Conservation (phyloP, 2,329 filamentous ascomycete species). For the Epichloe typhina region DNA sequence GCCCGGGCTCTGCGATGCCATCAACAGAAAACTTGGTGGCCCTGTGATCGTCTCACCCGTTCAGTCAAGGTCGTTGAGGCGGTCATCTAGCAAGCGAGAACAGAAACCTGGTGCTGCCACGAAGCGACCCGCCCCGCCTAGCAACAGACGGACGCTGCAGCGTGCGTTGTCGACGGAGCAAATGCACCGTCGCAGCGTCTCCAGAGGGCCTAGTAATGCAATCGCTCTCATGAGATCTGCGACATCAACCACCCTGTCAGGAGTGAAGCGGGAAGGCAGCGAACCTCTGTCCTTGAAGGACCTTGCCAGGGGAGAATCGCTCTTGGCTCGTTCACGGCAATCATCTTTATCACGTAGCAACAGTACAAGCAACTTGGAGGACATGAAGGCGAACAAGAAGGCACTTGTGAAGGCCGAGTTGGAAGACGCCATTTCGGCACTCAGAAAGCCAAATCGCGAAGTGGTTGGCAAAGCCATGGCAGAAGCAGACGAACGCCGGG, state of each 20-base stretch:
- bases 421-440: slow-evolving; percentile 56
- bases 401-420: slow-evolving; percentile 57
- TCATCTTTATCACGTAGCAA: slow-evolving; percentile 25
- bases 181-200: slow-evolving; percentile 38
- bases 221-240: slow-evolving; percentile 56
- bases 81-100: slow-evolving; percentile 27
- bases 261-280: slow-evolving; percentile 56
- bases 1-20: slow-evolving; percentile 54
- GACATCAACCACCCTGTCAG: slow-evolving; percentile 45
- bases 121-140: slow-evolving; percentile 31
- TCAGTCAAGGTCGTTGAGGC: slow-evolving; percentile 36
- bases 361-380: slow-evolving; percentile 37
- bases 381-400: slow-evolving; percentile 49
- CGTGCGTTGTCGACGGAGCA: slow-evolving; percentile 49
- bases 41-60: slow-evolving; percentile 45
- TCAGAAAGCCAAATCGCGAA: slow-evolving; percentile 65
- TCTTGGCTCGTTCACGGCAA: slow-evolving; percentile 26
- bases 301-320: slow-evolving; percentile 29
- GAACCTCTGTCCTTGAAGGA: slow-evolving; percentile 41
- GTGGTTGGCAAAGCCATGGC: slow-evolving; percentile 53
- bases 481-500: slow-evolving; percentile 52
- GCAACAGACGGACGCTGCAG: slow-evolving; percentile 40
- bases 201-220: slow-evolving; percentile 41
- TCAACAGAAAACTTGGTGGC: slow-evolving; percentile 66
- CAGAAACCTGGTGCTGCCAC: slow-evolving; percentile 38